Conservation (phyloP, 2,329 filamentous ascomycete species). For the Fusarium sarcochroum region DNA sequence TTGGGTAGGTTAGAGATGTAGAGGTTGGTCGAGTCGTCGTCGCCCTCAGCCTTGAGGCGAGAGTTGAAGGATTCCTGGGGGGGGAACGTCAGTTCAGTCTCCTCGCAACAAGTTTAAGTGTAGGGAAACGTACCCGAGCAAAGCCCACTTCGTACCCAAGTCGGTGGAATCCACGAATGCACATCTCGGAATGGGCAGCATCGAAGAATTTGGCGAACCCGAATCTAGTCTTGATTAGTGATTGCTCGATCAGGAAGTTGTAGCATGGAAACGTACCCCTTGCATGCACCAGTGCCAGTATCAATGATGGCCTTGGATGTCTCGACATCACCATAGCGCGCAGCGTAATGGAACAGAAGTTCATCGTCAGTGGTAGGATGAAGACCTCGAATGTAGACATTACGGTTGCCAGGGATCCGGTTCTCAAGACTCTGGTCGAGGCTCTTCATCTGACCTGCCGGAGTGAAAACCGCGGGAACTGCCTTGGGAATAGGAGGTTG, state of each 20-base stretch:
- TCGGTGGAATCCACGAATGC: slow-evolving; percentile 94
- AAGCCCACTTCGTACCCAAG: slow-evolving; percentile 98
- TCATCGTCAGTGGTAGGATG: slow-evolving; percentile 96
- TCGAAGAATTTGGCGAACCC: slow-evolving; percentile 97
- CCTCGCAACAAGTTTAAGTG: neutral
- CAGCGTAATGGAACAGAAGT: slow-evolving; percentile 84
- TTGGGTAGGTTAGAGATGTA: slow-evolving; percentile 98
- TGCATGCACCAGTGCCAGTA: slow-evolving; percentile 91
- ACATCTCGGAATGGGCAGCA: slow-evolving; percentile 90
- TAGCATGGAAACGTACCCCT: slow-evolving; percentile 75
- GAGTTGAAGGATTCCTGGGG: slow-evolving; percentile 95
- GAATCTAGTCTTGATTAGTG: slow-evolving; percentile 72
- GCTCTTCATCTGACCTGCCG: slow-evolving; percentile 87
- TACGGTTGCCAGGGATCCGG: slow-evolving; percentile 90
- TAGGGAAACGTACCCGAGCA: slow-evolving; percentile 75
- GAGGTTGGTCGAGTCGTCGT: slow-evolving; percentile 91
- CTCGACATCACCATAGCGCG: slow-evolving; percentile 92
- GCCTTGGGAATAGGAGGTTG: slow-evolving; percentile 89
- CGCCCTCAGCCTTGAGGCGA: slow-evolving; percentile 95
- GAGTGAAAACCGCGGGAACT: slow-evolving; percentile 90
- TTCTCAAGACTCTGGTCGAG: slow-evolving; percentile 96
- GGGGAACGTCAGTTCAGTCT: slow-evolving; percentile 15
- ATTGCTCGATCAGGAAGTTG: neutral
- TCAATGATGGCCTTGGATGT: slow-evolving; percentile 99
- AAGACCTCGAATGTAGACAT: slow-evolving; percentile 97